Percentiles rank a stretch among this genome's conserved stretches.
These are phyloP conservation scores for Hsuehochloa calcarea DNA, from an alignment of 176 grass and related monocot genomes.

Conservation along the genomic window DNA sequence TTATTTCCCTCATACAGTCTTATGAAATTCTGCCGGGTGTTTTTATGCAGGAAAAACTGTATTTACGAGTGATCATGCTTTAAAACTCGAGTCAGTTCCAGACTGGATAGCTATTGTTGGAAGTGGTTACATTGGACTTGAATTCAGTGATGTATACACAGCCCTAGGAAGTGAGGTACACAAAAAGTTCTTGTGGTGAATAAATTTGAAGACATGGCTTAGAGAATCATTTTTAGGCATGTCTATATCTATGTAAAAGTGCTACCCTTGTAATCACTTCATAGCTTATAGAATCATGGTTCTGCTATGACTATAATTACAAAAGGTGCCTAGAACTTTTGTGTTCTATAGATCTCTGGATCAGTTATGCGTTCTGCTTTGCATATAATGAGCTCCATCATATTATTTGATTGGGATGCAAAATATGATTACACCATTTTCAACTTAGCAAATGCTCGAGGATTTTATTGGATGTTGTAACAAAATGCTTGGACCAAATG, in stretches of 20 bases:
- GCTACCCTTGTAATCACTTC: background rate
- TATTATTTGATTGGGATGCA: background rate
- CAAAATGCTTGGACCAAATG: background rate
- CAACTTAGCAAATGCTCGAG: slow-evolving; percentile 14
- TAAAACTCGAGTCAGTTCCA: slow-evolving; percentile 88
- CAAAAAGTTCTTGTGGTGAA: background rate
- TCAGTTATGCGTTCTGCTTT: slow-evolving; percentile 5
- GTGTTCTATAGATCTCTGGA: slow-evolving; percentile 3
- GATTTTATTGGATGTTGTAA: slow-evolving; percentile 14
- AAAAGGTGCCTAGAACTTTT: background rate
- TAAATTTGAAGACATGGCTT: slow-evolving; percentile 2
- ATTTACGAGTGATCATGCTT: slow-evolving; percentile 90
- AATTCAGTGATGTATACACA: slow-evolving; percentile 97
- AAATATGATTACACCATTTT: slow-evolving; percentile 11
- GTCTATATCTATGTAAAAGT: background rate
- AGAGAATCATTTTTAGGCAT: background rate
- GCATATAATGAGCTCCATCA: background rate
- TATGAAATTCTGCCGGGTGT: slow-evolving; percentile 14
- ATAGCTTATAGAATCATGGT: slow-evolving; percentile 18
- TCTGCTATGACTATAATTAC: background rate
- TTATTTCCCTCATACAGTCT: background rate
- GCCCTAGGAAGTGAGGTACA: slow-evolving; percentile 91
- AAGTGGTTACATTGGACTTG: slow-evolving; percentile 98
- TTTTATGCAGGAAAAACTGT: slow-evolving; percentile 73
- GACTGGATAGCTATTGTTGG: slow-evolving; percentile 98